phyloP scores from a whole-genome alignment of 352 stramenopile genomes.

The Phytophthora constricta region DNA sequence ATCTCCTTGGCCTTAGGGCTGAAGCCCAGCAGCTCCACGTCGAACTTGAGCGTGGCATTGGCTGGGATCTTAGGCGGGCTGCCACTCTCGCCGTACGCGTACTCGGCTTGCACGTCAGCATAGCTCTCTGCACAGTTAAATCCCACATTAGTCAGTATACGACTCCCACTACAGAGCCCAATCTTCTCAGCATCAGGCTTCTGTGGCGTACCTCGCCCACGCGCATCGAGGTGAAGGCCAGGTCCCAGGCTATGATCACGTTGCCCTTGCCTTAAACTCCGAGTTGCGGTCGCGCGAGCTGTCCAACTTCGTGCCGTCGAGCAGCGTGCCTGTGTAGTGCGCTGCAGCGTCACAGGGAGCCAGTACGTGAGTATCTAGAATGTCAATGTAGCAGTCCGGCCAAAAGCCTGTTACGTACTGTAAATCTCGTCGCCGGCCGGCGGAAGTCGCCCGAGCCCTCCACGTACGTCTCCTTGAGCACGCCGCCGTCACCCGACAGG shows the following conservation, averaged over 20 bases:
- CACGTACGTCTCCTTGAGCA: slow-evolving; percentile 92
- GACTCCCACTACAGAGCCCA: no score
- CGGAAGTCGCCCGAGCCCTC: slow-evolving; percentile 88
- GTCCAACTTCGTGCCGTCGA: slow-evolving; percentile 96
- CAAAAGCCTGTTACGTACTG: no score
- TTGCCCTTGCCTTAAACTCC: slow-evolving; percentile 91
- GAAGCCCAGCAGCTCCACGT: slow-evolving; percentile 96
- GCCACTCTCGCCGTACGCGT: slow-evolving; percentile 92
- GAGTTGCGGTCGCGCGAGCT: slow-evolving; percentile 89
- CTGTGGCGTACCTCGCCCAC: slow-evolving; percentile 89
- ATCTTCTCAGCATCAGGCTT: no score
- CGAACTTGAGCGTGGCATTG: slow-evolving; percentile 95
- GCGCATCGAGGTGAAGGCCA: slow-evolving; percentile 94
- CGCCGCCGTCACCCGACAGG: slow-evolving; percentile 88
- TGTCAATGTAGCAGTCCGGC: no score
- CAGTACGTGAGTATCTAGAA: no score
- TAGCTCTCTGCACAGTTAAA: slow-evolving; percentile 89
- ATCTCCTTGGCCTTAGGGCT: slow-evolving; percentile 95
- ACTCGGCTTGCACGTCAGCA: slow-evolving; percentile 93
- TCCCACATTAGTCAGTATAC: no score
- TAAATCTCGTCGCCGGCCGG: slow-evolving; percentile 83
- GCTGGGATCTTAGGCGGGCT: slow-evolving; percentile 94
- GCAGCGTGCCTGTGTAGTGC: slow-evolving; percentile 96
- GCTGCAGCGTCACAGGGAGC: slow-evolving; percentile 48
- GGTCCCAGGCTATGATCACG: slow-evolving; percentile 91